These are phyloP conservation scores for Candida arabinofermentans DNA, from an alignment of 805 yeast genomes.

Conservation along the genomic window DNA sequence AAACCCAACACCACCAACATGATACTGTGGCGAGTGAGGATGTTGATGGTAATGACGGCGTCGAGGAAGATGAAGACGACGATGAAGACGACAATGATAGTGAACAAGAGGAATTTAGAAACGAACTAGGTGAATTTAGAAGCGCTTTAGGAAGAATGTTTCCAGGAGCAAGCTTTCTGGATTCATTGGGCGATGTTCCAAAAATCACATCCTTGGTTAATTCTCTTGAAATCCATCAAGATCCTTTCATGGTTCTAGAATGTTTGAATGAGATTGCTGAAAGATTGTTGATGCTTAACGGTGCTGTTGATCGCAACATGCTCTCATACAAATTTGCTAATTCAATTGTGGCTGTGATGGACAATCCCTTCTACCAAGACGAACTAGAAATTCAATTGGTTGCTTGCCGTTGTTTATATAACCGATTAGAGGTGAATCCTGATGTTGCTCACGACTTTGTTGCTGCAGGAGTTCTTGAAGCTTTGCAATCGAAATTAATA, in stretches of 20 bases:
- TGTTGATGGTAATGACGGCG: conserved; percentile 10
- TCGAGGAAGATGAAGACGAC: conserved; percentile 23
- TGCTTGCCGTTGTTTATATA: conserved; percentile 80
- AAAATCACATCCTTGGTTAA: conserved; percentile 30
- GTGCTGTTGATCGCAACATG: conserved; percentile 57
- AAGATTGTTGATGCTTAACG: conserved; percentile 59
- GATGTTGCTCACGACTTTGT: conserved; percentile 62
- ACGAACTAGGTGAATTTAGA: conserved; percentile 18
- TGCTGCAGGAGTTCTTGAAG: conserved; percentile 59
- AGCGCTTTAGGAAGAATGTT: conserved; percentile 26
- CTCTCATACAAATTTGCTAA: conserved; percentile 56
- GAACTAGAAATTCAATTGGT: conserved; percentile 79
- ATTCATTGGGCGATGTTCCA: conserved; percentile 20
- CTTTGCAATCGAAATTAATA: conserved; percentile 57
- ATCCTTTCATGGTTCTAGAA: conserved; percentile 59
- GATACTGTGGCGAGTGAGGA: too few relatives aligned
- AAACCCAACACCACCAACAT: too few relatives aligned
- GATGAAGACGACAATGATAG: conserved; percentile 20
- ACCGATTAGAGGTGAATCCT: conserved; percentile 69
- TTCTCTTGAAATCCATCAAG: conserved; percentile 42
- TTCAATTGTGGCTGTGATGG: conserved; percentile 53
- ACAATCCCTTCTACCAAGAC: conserved; percentile 52
- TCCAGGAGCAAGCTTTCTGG: conserved; percentile 28
- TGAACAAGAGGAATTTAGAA: conserved; percentile 6
- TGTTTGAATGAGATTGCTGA: conserved; percentile 63